Percentiles rank a stretch among this genome's conserved stretches.
These are phyloP conservation scores for Ganoderma resinaceum DNA, from an alignment of 1,284 basidiomycete species.

Conservation along the genomic window DNA sequence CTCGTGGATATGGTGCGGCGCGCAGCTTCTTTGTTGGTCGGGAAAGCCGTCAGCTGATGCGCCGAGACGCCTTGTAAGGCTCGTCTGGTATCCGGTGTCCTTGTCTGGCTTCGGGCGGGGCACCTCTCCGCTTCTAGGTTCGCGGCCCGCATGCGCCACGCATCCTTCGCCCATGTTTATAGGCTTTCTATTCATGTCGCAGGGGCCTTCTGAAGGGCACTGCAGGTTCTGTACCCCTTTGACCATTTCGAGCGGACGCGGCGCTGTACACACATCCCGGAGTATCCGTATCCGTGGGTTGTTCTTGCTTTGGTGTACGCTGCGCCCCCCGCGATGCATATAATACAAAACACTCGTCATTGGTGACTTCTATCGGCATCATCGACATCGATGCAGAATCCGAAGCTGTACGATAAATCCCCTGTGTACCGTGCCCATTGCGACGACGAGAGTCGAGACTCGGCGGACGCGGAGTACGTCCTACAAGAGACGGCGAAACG, in stretches of 20 bases:
- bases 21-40: neutral
- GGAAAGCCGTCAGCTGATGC: conserved; percentile 3
- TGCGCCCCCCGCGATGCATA: neutral
- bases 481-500: neutral
- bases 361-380: neutral
- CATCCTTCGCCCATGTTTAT: neutral
- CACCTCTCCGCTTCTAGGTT: neutral
- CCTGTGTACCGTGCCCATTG: neutral
- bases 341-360: neutral
- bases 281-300: neutral
- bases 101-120: neutral
- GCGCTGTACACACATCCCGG: neutral
- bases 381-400: neutral
- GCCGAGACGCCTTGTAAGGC: neutral
- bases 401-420: neutral
- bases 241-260: neutral
- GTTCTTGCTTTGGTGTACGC: neutral
- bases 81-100: neutral
- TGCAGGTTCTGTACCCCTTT: neutral
- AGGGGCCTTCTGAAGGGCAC: neutral
- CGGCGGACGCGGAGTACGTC: neutral
- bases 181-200: neutral
- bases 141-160: neutral
- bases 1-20: conserved; percentile 16
- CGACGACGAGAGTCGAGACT: neutral